These are phyloP conservation scores for Fusarium nematophilum DNA, from an alignment of 2,329 filamentous ascomycete genomes.

Conservation along the genomic window DNA sequence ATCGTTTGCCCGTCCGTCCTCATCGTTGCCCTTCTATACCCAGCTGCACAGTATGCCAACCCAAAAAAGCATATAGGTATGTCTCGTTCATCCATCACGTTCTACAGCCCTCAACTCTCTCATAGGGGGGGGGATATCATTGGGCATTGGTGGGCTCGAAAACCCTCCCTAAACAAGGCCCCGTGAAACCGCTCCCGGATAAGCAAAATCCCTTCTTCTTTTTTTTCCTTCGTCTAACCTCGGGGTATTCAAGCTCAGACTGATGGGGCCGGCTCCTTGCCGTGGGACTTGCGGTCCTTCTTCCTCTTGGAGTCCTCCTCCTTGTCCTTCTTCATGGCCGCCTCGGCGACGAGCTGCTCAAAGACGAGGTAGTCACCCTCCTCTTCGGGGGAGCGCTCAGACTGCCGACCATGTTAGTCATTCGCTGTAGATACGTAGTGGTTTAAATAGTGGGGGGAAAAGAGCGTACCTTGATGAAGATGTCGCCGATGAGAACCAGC, in stretches of 20 bases:
- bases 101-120: conserved; percentile 11
- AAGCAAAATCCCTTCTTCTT: background rate
- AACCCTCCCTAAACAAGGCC: no score
- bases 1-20: conserved; percentile 37
- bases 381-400: conserved; percentile 89
- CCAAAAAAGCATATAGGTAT: conserved; percentile 3
- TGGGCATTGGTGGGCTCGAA: no score
- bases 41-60: conserved; percentile 3
- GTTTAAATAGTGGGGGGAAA: background rate
- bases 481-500: conserved; percentile 86
- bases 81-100: conserved; percentile 5
- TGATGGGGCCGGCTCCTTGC: conserved; percentile 22
- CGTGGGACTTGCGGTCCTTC: conserved; percentile 59
- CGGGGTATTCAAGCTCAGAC: background rate
- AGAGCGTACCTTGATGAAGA: conserved; percentile 81
- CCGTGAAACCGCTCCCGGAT: no score
- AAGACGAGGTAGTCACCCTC: conserved; percentile 99
- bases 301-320: conserved; percentile 77
- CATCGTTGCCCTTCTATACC: conserved; percentile 26
- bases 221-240: background rate
- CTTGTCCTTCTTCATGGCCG: conserved; percentile 93
- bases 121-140: no score
- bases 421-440: no score
- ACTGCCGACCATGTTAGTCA: conserved; percentile 61
- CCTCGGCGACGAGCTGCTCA: conserved; percentile 96